Base-by-base conservation (phyloP, 441 rosid genomes). In the Populus hybrid region DNA sequence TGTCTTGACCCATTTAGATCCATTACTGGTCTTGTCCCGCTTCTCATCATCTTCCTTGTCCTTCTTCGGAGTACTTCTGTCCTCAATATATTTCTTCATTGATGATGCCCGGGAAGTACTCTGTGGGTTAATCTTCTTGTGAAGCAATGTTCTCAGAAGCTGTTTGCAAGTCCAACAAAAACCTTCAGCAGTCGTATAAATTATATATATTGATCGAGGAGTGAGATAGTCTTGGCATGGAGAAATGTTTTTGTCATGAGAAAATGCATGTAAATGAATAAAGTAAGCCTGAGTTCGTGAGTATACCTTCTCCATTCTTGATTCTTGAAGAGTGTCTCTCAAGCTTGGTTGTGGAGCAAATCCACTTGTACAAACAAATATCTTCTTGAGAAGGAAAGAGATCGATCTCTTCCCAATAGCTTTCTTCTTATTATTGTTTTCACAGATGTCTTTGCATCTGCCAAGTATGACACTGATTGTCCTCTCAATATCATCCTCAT, bases 271-370 rank as follows among this genome's bases (percentile, higher is more conserved):
- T 7, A 74, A 67, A 8, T 70, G 9, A 2, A 36, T 23, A 70
- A 6, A 53, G 32, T 2, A 18, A 11, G 35, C 9, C 18, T 3
- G n/a, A 30, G 32, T 30, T 30, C 32, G 32, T 30, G 32, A 30
- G 32, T 18, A 10, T 90, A 93, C 99, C 95, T 93, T 94, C 85
- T 95, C 99, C 95, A 94, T 90, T 91, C 97, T 90, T 8, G 98
- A 88, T 73, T 94, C 98, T 67, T 88, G 95, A 81, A 94, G 82
- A 16, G 94, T 79, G 75, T 95, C 95, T 81, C 91, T 92, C 87
- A 92, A 86, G 82, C 86, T 91, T 36, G 95, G 94, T 30, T 79
- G 86, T 1, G 95, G 97, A 5, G 86, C 81, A 80, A 95, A 91
- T 28, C 97, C 93, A 32, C 90, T 82, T 50, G 84, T 65, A 57